Evolutionary conservation across 1,139 yeast genomes (phyloP), one percentile per base, ranked within the genome.

Genomic region (Pichia sp.): DNA sequence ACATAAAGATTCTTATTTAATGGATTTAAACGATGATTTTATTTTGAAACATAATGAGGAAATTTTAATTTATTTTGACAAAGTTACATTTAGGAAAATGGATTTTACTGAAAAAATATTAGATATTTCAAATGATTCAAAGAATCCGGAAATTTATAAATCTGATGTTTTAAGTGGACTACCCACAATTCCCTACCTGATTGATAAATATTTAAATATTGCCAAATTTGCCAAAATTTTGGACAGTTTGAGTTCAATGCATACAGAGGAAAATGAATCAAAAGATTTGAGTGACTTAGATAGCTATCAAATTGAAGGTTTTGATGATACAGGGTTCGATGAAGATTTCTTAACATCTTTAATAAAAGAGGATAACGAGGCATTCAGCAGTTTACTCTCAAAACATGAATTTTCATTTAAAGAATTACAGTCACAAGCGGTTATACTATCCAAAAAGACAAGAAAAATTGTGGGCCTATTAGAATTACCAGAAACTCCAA

Each of bases 1-100:
- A 51, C 86, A 76, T 43, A 90, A 89, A 59, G 97, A 90, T 58
- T 87, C 94, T 0, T 87, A 83, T 69, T 70, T 92, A 66, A 71
- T 76, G 28, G 71, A 69, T 30, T 73, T 90, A 78, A 90, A 90
- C 61, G 47, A 50, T 1, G 61, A 58, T 4, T 89, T 90, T 55
- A 71, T 90, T 39, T 69, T 71, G 3, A 67, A 66, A 22, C 82
- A 84, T 56, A 73, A 73, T 46, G 64, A 58, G 0, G 87, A 86
- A 53, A 67, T 90, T 12, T 59, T 69, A 29, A 80, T 77, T 33
- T 90, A 86, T 63, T 77, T 83, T 56, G 87, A 82, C 56, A 78
- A 76, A 51, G 74, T 89, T 33, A 85, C 95, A 0, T 82, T 80
- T 6, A 69, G 84, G 47, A 81, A 79, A 54, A 67, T 80, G 53